Base-by-base conservation (phyloP, 495 filamentous ascomycete species). In the Neurospora sp. region DNA sequence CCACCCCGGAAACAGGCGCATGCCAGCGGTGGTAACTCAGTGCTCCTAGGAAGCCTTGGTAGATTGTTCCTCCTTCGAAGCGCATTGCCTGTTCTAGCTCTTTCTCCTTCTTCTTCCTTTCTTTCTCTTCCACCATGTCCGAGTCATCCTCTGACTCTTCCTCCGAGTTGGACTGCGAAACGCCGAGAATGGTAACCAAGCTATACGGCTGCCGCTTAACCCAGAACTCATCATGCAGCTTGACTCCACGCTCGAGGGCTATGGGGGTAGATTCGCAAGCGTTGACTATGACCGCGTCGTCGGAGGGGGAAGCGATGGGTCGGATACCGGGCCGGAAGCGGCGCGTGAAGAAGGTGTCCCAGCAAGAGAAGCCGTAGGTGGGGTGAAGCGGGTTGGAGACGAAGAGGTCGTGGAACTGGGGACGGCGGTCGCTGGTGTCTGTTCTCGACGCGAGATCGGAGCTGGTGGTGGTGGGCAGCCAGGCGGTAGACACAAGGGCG, bases 21-120 rank as follows among this genome's bases (percentile, higher is more conserved):
- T 87, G 85, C 79, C 82, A 85, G 39, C 85, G 82, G 72, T 87
- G 85, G 69, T 88, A 87, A 75, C 86, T 83, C 72, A 83, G 83
- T 8, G 84, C 80, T 7, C 77, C 78, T 0, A 88, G 75, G 31
- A 83, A 79, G 27, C 84, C 82, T 75, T 83, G 83, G 42, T 82
- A 83, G 54, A 86, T 77, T 3, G 82, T 79, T 0, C 84, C 85
- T 37, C 83, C 82, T 5, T 76, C 78, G 71, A 84, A 86, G 23
- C 27, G 23, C 54, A 62, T 14, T 23, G 49, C 49, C 5, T 60
- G 20, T 31, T 23, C 10, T 3, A 49, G 46, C 9, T 49, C n/a
- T 11, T 49, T 11, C 1, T 49, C 10, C 9, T 23, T 20, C 9
- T 23, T n/a, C 5, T 11, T 5, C 31, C 31, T 35, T n/a, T 20